Evolutionary conservation across 225 moss, liverwort and hornwort genomes (phyloP), one percentile per base, ranked within the genome.

Genomic region (Thuidium tamariscinum): DNA sequence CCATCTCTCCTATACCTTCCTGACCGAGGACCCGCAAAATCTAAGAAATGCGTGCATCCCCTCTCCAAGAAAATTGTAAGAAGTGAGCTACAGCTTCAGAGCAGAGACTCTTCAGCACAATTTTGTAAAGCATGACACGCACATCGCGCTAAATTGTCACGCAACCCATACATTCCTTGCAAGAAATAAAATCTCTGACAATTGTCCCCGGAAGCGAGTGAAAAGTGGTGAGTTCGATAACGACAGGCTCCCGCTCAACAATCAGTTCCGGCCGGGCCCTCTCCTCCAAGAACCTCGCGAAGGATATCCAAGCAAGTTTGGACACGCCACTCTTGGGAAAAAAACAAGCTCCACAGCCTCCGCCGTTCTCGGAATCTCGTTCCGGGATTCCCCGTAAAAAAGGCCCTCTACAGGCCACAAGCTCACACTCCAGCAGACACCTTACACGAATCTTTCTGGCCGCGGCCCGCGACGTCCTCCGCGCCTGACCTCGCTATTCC

Each of bases 401-500:
- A 63, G 85, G 68, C 37, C 72, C 56, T 68, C 44, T 51, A 29
- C 79, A 86, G 30, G 69, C 75, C 56, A 86, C 59, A 66, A 78
- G 25, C 29, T 62, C 51, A 41, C 46, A 56, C 69, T 66, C 36
- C 51, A 73, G 63, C 66, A 64, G 52, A 25, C 30, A 57, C 82
- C 87, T 87, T 52, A 84, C 87, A 73, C 11, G 81, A 72, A 74
- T 85, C 89, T 55, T 65, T n/a, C 30, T 61, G 49, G 71, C 71
- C 66, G 65, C 89, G 83, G 81, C 77, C 61, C 86, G 83, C 87
- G 86, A 85, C 78, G 61, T 82, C 85, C 87, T 71, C 77, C 67
- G 68, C 42, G 10, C 51, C 30, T 80, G 63, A 86, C 83, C 83
- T 86, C 80, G 10, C 64, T 70, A 65, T 81, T 79, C 66, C 55